Evolutionary conservation across 2,329 filamentous ascomycete species (phyloP).

Genomic region (Pseudogymnoascus sp.): DNA sequence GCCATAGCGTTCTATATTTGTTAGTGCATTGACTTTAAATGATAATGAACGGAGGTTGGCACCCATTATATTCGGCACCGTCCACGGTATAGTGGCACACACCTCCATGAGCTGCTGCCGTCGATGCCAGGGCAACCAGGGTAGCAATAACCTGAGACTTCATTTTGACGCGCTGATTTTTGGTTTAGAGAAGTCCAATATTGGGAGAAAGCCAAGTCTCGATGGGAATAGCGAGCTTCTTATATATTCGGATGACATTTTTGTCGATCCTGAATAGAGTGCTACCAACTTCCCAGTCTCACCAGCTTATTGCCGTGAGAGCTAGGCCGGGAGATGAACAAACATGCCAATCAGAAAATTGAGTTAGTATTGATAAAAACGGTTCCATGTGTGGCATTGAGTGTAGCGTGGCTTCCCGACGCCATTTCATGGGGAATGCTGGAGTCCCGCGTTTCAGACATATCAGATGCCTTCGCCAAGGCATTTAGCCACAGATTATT

Average conservation of each 20-base stretch:
- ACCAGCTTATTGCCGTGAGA: background rate
- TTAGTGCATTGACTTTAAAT: background rate
- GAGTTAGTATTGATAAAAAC: background rate
- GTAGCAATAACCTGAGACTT: background rate
- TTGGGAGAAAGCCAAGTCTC: background rate
- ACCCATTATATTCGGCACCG: slow-evolving; percentile 4
- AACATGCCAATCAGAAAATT: background rate
- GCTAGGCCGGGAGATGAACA: background rate
- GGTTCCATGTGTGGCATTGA: background rate
- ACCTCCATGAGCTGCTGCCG: background rate
- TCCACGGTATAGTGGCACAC: background rate
- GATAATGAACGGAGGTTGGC: background rate
- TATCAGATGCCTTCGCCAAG: slow-evolving; percentile 3
- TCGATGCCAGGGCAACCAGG: background rate
- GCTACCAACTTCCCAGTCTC: background rate
- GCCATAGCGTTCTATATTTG: background rate
- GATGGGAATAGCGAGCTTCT: background rate
- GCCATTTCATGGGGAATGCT: slow-evolving; percentile 1
- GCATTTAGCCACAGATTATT: background rate
- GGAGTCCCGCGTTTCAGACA: background rate
- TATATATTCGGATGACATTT: slow-evolving; percentile 1
- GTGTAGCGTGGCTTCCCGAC: background rate
- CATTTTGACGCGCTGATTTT: background rate
- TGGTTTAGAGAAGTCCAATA: background rate
- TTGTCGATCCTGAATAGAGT: background rate